Percentiles rank a stretch among this genome's conserved stretches.
These are phyloP conservation scores for Stephanodiscus triporus DNA, from an alignment of 108 stramenopile species.

Conservation along the genomic window DNA sequence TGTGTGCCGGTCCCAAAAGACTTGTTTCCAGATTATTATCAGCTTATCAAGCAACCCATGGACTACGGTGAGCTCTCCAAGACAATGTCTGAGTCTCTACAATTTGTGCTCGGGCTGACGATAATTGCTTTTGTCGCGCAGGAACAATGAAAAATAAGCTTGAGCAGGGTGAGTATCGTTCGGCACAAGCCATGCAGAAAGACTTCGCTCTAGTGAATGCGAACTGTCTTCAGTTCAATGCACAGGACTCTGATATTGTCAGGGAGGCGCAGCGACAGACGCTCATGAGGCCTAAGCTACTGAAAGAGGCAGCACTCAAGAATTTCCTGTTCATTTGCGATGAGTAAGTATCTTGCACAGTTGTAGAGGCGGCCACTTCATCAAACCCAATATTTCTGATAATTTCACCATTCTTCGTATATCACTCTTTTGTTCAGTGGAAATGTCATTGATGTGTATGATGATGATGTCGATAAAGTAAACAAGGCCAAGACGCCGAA, in stretches of 20 bases:
- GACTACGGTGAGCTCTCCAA: background rate
- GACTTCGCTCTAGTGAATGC: constrained; percentile 83
- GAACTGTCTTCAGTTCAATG: constrained; percentile 84
- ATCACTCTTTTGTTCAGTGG: constrained; percentile 32
- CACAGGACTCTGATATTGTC: constrained; percentile 83
- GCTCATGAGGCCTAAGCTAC: constrained; percentile 64
- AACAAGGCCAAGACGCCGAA: constrained; percentile 31
- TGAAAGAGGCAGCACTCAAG: constrained; percentile 77
- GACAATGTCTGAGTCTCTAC: background rate
- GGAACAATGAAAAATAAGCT: constrained; percentile 85
- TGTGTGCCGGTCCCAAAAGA: constrained; percentile 80
- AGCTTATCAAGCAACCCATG: constrained; percentile 70
- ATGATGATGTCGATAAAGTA: constrained; percentile 53
- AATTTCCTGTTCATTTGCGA: constrained; percentile 80
- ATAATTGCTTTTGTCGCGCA: background rate
- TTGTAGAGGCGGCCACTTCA: background rate
- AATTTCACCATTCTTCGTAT: background rate
- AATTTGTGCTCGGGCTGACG: background rate
- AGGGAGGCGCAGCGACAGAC: constrained; percentile 78
- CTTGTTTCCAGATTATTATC: constrained; percentile 90
- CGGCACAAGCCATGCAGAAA: constrained; percentile 88
- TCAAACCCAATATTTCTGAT: background rate
- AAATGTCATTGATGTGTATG: constrained; percentile 68
- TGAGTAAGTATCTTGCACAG: constrained; percentile 34
- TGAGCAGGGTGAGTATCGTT: constrained; percentile 83